Percentiles rank a stretch among this genome's conserved stretches.
phyloP scores from a whole-genome alignment of 495 filamentous ascomycete genomes.

The Talaromyces ruber region DNA sequence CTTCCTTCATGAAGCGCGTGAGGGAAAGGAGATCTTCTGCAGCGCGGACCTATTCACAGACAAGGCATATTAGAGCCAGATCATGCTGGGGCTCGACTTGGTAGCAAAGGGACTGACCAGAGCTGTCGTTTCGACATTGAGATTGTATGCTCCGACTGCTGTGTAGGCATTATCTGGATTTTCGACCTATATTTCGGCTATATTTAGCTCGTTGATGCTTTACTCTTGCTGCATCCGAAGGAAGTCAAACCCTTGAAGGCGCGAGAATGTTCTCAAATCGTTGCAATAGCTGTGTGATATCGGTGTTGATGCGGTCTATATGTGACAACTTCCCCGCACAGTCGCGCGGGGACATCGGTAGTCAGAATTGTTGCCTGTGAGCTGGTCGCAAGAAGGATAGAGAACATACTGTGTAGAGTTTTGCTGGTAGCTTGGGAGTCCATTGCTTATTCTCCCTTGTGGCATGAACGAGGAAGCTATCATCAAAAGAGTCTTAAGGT shows the following conservation, averaged over 20 bases:
- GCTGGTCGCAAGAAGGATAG: not conserved
- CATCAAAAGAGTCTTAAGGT: too few species aligned
- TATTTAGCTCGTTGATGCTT: not conserved
- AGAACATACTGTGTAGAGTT: slow-evolving; percentile 26
- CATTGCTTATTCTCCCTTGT: slow-evolving; percentile 12
- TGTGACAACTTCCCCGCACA: not conserved
- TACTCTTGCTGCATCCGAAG: not conserved
- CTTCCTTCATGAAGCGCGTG: slow-evolving; percentile 58
- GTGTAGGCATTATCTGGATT: slow-evolving; percentile 32
- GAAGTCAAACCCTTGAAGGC: slow-evolving; percentile 39
- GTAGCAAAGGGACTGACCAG: slow-evolving; percentile 38
- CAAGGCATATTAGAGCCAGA: not conserved
- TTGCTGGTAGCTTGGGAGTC: slow-evolving; percentile 30
- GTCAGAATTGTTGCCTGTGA: not conserved
- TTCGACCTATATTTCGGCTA: slow-evolving; percentile 21
- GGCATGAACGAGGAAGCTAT: too few species aligned
- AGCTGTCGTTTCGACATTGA: slow-evolving; percentile 55
- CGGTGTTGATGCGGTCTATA: slow-evolving; percentile 44
- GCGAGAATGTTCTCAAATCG: slow-evolving; percentile 56
- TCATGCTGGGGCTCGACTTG: not conserved
- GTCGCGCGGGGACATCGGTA: slow-evolving; percentile 8
- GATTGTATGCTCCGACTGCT: slow-evolving; percentile 51
- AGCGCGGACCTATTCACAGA: slow-evolving; percentile 43
- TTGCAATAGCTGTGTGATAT: slow-evolving; percentile 47
- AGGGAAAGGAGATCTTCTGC: slow-evolving; percentile 58